Conservation (phyloP, 1,284 basidiomycete species). For the Ceratobasidium theobromae region DNA sequence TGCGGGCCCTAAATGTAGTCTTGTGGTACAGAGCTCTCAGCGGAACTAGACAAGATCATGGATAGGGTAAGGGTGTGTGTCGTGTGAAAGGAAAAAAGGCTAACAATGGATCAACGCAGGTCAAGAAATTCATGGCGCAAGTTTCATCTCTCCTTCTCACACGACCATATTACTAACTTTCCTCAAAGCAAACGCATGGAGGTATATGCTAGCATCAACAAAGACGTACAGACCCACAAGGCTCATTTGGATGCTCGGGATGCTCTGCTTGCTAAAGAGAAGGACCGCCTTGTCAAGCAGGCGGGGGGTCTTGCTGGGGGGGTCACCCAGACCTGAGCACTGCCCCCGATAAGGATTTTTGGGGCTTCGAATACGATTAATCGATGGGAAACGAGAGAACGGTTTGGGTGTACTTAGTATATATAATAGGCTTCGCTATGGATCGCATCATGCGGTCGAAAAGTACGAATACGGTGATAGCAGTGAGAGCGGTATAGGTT, state of each 20-base stretch:
- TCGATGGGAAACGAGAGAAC: neutral
- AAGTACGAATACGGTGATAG: neutral
- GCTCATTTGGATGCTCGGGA: constrained; percentile 1
- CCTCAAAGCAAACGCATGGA: constrained; percentile 21
- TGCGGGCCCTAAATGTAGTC: neutral
- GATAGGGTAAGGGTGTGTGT: constrained; percentile 1
- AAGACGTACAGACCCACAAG: constrained; percentile 8
- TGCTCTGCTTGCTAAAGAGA: constrained; percentile 1
- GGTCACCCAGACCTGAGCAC: neutral
- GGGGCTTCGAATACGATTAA: constrained; percentile 5
- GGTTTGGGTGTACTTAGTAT: too few relatives aligned
- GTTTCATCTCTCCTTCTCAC: neutral
- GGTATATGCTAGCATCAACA: constrained; percentile 20
- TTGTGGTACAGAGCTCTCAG: neutral
- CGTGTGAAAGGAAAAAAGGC: neutral
- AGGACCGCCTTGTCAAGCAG: constrained; percentile 15
- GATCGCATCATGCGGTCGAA: neutral
- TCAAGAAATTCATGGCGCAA: constrained; percentile 24
- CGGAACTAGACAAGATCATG: constrained; percentile 11
- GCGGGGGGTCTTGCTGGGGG: constrained; percentile 10
- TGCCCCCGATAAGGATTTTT: too few relatives aligned
- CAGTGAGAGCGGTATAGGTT: constrained; percentile 21
- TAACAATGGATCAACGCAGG: neutral
- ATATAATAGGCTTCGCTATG: too few relatives aligned
- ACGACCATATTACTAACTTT: neutral